Percentiles rank a stretch among this genome's conserved stretches.
Conservation (phyloP, 257 asterid species). For the Capsicum baccatum region DNA sequence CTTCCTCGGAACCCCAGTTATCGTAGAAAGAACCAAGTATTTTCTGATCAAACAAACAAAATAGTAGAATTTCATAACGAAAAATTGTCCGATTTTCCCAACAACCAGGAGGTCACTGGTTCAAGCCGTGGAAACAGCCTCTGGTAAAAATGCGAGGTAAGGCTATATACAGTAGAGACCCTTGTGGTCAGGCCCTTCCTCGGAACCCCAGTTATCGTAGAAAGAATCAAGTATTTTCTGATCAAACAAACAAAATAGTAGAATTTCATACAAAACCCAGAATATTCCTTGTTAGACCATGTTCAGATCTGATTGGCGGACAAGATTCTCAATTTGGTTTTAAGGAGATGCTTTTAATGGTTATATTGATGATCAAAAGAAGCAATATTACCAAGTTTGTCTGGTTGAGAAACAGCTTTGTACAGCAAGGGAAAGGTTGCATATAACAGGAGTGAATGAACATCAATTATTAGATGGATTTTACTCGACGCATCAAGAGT, state of each 20-base stretch:
- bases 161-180: too few relatives aligned
- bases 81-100: too few relatives aligned
- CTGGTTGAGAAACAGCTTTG: background rate
- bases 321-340: background rate
- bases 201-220: background rate
- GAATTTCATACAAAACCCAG: background rate
- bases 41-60: background rate
- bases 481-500: background rate
- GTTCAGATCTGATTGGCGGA: background rate
- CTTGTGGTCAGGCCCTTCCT: too few relatives aligned
- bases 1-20: background rate
- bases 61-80: background rate
- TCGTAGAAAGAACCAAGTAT: background rate
- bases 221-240: background rate
- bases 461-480: conserved; percentile 3
- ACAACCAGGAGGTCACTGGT: too few relatives aligned
- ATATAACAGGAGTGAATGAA: background rate
- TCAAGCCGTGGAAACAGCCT: too few relatives aligned
- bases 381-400: conserved; percentile 1
- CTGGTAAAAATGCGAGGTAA: too few relatives aligned
- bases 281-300: background rate
- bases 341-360: background rate
- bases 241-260: background rate
- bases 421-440: background rate
- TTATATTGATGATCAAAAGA: background rate